These are phyloP conservation scores for Colletotrichum sp. DNA, from an alignment of 2,329 filamentous ascomycete genomes.

Conservation along the genomic window DNA sequence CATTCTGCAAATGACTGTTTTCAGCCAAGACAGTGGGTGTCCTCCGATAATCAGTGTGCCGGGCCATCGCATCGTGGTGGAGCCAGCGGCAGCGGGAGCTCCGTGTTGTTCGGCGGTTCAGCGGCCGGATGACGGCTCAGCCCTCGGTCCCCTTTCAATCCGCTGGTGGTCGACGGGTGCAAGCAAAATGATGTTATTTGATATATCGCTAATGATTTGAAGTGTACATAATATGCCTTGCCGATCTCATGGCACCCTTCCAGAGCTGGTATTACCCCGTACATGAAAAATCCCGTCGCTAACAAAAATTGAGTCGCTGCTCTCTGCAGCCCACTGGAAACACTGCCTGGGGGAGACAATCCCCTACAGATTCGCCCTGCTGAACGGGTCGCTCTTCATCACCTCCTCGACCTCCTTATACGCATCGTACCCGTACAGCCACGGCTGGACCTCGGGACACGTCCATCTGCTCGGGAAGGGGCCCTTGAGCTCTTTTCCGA, in stretches of 20 bases:
- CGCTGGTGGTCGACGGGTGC: neutral
- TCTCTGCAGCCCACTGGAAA: neutral
- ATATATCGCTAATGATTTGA: neutral
- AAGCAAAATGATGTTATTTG: neutral
- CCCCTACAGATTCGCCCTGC: neutral
- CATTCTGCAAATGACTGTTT: neutral
- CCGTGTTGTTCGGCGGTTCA: neutral
- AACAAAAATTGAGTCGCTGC: neutral
- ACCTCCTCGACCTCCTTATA: conserved; percentile 14
- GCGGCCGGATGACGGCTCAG: neutral
- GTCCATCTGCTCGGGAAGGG: conserved; percentile 70
- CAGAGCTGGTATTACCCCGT: neutral
- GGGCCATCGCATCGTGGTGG: neutral
- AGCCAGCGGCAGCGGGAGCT: neutral
- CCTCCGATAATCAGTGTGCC: neutral
- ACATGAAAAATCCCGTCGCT: neutral
- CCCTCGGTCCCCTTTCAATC: neutral
- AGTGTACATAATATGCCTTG: neutral
- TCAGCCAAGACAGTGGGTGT: neutral
- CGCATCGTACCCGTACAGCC: conserved; percentile 70
- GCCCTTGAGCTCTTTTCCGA: conserved; percentile 54
- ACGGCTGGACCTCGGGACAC: conserved; percentile 66
- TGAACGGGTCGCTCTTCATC: neutral
- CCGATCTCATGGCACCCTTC: neutral
- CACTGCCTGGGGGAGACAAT: neutral